These are phyloP conservation scores for Alternaria dauci DNA, from an alignment of 2,329 filamentous ascomycete genomes.

Conservation along the genomic window DNA sequence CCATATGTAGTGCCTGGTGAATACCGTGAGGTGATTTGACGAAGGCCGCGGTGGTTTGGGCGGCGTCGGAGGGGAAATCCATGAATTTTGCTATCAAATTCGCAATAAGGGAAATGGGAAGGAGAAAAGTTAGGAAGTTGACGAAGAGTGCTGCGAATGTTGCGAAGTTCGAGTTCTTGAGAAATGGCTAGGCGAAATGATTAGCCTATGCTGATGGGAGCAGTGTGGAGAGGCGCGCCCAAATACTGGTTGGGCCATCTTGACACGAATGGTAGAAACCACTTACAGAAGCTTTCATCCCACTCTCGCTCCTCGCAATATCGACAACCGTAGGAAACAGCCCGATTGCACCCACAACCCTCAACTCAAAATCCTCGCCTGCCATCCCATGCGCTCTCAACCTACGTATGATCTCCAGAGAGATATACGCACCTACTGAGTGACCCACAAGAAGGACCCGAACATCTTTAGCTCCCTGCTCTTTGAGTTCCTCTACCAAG, in stretches of 20 bases:
- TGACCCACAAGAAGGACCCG: constrained; percentile 55
- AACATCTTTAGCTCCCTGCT: constrained; percentile 37
- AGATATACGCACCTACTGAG: constrained; percentile 58
- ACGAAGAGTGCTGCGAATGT: constrained; percentile 49
- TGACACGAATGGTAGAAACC: constrained; percentile 26
- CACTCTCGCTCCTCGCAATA: constrained; percentile 55
- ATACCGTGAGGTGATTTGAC: constrained; percentile 60
- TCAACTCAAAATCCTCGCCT: constrained; percentile 31
- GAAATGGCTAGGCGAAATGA: constrained; percentile 27
- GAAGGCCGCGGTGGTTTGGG: constrained; percentile 60
- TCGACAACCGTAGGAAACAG: constrained; percentile 60
- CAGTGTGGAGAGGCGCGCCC: neutral
- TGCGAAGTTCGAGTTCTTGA: constrained; percentile 39
- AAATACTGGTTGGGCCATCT: constrained; percentile 44
- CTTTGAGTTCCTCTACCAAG: constrained; percentile 45
- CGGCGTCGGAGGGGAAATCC: constrained; percentile 54
- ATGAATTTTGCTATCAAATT: constrained; percentile 55
- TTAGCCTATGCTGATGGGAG: constrained; percentile 4
- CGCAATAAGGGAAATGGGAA: constrained; percentile 54
- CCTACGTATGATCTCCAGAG: constrained; percentile 53
- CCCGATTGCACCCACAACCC: constrained; percentile 48
- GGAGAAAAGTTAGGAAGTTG: constrained; percentile 52
- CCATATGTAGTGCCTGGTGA: constrained; percentile 66
- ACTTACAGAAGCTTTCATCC: constrained; percentile 52
- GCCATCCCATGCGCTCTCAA: constrained; percentile 37